These are phyloP conservation scores for Carex scoparia DNA, from an alignment of 176 grass and related monocot genomes.

Conservation along the genomic window DNA sequence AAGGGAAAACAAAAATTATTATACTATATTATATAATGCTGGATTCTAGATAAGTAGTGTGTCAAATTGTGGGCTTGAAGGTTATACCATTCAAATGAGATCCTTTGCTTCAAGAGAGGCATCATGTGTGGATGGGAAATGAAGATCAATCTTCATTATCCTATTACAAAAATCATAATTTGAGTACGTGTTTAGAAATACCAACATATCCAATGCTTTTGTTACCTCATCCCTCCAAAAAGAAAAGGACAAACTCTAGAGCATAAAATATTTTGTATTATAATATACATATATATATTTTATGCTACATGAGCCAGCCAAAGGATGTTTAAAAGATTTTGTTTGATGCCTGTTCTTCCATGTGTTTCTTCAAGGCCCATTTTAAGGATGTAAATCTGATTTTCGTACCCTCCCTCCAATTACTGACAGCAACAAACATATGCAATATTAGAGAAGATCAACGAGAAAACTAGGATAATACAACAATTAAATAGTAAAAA, in stretches of 20 bases:
- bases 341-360: too few species aligned
- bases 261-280: neutral
- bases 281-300: neutral
- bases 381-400: too few species aligned
- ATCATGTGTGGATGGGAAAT: slow-evolving; percentile 52
- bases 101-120: slow-evolving; percentile 75
- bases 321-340: too few species aligned
- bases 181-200: neutral
- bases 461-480: too few species aligned
- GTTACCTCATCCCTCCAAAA: neutral
- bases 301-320: too few species aligned
- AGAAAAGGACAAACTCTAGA: neutral
- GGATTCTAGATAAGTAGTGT: neutral
- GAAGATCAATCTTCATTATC: slow-evolving; percentile 74
- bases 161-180: slow-evolving; percentile 37
- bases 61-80: neutral
- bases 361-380: too few species aligned
- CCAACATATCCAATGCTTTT: neutral
- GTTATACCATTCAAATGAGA: slow-evolving; percentile 70
- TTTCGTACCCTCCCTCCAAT: too few species aligned
- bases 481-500: too few species aligned
- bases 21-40: neutral
- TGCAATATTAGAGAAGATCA: too few species aligned
- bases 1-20: neutral
- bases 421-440: too few species aligned